These are phyloP conservation scores for Physcomitrium patens DNA, from an alignment of 225 moss, liverwort and hornwort genomes.

Conservation along the genomic window DNA sequence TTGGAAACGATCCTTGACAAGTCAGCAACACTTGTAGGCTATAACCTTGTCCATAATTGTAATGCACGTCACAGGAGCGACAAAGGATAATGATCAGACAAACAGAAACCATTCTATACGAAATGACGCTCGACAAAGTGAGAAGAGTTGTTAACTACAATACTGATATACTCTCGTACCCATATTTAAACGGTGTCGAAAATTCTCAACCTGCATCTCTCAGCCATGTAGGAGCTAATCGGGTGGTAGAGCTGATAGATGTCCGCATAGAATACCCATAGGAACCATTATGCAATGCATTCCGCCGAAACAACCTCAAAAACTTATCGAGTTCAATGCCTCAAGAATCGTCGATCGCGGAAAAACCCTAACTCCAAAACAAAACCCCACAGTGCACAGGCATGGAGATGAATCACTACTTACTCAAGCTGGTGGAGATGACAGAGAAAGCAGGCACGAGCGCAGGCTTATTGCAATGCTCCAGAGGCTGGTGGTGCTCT, in stretches of 20 bases:
- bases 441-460: slow-evolving; percentile 46
- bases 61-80: neutral
- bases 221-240: neutral
- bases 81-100: neutral
- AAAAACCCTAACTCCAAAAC: slow-evolving; percentile 1
- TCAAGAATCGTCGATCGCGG: neutral
- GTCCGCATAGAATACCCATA: neutral
- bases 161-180: neutral
- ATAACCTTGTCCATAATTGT: neutral
- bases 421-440: slow-evolving; percentile 42
- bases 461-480: slow-evolving; percentile 31
- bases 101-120: neutral
- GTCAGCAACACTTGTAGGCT: neutral
- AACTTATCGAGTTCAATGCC: neutral
- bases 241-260: neutral
- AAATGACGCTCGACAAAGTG: neutral
- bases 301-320: neutral
- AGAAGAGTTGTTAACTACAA: neutral
- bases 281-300: neutral
- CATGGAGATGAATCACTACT: neutral
- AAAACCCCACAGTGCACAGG: neutral
- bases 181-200: neutral
- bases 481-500: slow-evolving; percentile 25
- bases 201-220: neutral
- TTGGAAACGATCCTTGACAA: neutral